These are phyloP conservation scores for Nothophoma quercina DNA, from an alignment of 2,329 filamentous ascomycete species.

Conservation along the genomic window DNA sequence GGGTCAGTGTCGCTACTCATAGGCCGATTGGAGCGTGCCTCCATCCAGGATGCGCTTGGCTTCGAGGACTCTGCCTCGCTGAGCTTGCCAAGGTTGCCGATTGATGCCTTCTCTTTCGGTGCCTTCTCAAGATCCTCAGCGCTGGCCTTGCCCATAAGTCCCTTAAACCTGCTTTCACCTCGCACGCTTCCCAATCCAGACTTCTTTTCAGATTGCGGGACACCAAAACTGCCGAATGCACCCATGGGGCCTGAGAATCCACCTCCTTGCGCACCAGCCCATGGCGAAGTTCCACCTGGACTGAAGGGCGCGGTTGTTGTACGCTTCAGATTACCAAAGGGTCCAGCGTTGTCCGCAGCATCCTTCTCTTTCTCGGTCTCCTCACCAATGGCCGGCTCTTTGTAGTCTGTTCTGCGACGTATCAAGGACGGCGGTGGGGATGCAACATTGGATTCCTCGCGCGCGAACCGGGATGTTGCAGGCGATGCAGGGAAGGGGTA, in stretches of 20 bases:
- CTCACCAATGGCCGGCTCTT: conserved; percentile 58
- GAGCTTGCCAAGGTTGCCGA: conserved; percentile 62
- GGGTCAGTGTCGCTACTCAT: conserved; percentile 74
- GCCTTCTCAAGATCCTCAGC: conserved; percentile 66
- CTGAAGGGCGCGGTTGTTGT: conserved; percentile 63
- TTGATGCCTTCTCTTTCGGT: conserved; percentile 63
- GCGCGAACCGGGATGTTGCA: conserved; percentile 65
- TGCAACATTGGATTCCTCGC: conserved; percentile 69
- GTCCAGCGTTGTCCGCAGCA: conserved; percentile 50
- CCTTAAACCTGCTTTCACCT: conserved; percentile 85
- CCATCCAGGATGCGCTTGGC: conserved; percentile 61
- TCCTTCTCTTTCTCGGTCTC: conserved; percentile 60
- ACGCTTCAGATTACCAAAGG: conserved; percentile 64
- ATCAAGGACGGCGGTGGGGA: conserved; percentile 68
- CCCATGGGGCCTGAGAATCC: conserved; percentile 74
- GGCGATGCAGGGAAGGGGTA: conserved; percentile 68
- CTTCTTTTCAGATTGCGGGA: conserved; percentile 70
- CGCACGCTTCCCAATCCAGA: conserved; percentile 69
- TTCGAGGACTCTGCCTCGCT: conserved; percentile 59
- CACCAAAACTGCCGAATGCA: conserved; percentile 88
- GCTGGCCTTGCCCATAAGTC: conserved; percentile 80
- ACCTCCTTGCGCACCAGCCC: conserved; percentile 66
- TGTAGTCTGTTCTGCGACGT: conserved; percentile 68
- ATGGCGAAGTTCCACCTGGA: conserved; percentile 60
- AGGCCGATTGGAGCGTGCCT: conserved; percentile 56